phyloP scores from a whole-genome alignment of 208 protist genomes.

The Strigomonas oncopelti region DNA sequence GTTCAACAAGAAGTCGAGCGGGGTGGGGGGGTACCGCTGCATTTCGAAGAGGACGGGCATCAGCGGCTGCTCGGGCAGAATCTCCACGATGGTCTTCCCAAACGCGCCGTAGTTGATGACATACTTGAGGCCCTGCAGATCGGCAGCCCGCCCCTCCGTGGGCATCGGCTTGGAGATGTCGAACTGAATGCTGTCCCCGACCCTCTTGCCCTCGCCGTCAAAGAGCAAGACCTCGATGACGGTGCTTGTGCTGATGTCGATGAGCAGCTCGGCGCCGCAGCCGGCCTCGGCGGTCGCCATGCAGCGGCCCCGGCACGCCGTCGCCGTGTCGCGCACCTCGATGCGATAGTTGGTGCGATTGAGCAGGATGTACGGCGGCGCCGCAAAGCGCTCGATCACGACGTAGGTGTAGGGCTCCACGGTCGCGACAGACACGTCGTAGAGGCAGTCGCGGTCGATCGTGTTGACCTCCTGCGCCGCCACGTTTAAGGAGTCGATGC shows the following conservation, averaged over 20 bases:
- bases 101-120: constrained; percentile 40
- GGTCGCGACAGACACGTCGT: constrained; percentile 67
- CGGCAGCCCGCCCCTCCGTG: constrained; percentile 21
- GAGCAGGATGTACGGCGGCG: constrained; percentile 62
- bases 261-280: constrained; percentile 40
- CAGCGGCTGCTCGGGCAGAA: constrained; percentile 19
- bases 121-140: constrained; percentile 38
- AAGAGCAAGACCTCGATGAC: constrained; percentile 25
- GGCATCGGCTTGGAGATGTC: constrained; percentile 35
- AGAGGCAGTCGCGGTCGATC: constrained; percentile 36
- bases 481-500: neutral
- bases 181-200: constrained; percentile 18
- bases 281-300: constrained; percentile 50
- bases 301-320: constrained; percentile 36
- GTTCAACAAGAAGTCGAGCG: constrained; percentile 62
- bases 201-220: neutral
- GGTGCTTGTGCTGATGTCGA: constrained; percentile 48
- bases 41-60: constrained; percentile 16
- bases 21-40: constrained; percentile 30
- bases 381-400: constrained; percentile 53
- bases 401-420: constrained; percentile 80
- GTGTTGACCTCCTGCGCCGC: neutral
- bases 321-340: constrained; percentile 44
- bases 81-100: constrained; percentile 65
- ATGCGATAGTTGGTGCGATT: constrained; percentile 64